Evolutionary conservation across 495 filamentous ascomycete species (phyloP).

Genomic region (Aspergillus funiculosus): DNA sequence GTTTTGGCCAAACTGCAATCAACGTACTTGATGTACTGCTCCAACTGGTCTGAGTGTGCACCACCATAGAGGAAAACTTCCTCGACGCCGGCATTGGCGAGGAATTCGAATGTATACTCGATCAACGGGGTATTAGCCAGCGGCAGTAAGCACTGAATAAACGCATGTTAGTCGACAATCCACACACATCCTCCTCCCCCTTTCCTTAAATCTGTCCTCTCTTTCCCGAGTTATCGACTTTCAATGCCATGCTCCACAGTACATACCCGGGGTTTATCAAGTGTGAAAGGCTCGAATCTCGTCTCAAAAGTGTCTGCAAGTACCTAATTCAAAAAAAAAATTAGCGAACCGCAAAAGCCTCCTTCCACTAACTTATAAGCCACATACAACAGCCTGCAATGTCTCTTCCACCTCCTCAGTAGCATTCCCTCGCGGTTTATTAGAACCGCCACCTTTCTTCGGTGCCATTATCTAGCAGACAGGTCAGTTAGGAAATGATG

Average conservation of each 20-base stretch:
- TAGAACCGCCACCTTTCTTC: conserved; percentile 56
- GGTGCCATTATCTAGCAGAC: conserved; percentile 31
- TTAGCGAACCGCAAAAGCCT: conserved; percentile 18
- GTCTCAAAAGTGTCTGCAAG: conserved; percentile 93
- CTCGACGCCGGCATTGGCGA: conserved; percentile 86
- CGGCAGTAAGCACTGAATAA: conserved; percentile 76
- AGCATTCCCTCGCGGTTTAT: conserved; percentile 54
- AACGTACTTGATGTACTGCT: conserved; percentile 70
- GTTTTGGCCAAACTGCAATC: neutral
- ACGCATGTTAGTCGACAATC: conserved; percentile 7
- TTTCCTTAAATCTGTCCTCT: neutral
- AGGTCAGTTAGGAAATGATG: neutral
- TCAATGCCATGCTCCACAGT: neutral
- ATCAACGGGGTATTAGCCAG: conserved; percentile 91
- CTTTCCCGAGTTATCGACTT: too few relatives aligned
- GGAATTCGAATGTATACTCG: conserved; percentile 95
- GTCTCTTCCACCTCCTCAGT: conserved; percentile 73
- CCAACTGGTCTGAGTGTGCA: conserved; percentile 82
- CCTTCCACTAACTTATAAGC: neutral
- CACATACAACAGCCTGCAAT: conserved; percentile 80
- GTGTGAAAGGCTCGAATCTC: conserved; percentile 80
- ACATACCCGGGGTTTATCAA: conserved; percentile 81
- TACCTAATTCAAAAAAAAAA: conserved; percentile 41
- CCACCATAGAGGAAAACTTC: conserved; percentile 91
- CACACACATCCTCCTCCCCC: neutral